These are phyloP conservation scores for Malus hybrid DNA, from an alignment of 331 rosid genomes.

Conservation along the genomic window DNA sequence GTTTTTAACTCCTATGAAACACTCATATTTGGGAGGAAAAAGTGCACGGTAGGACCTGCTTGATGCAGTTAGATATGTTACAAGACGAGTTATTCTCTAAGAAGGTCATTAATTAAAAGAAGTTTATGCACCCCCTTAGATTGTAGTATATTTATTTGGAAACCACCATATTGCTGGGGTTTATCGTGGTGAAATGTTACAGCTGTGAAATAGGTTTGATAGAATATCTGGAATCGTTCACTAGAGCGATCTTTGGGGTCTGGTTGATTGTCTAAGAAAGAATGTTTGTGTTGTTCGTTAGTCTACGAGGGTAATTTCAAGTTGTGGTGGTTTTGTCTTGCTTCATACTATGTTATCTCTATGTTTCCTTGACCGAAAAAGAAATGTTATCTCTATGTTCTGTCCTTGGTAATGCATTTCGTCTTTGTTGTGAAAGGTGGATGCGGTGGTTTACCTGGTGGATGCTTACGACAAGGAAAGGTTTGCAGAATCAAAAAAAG, in stretches of 20 bases:
- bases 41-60: background rate
- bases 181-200: background rate
- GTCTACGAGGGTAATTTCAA: background rate
- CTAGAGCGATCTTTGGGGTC: background rate
- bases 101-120: background rate
- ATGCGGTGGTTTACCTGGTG: conserved; percentile 73
- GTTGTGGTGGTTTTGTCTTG: background rate
- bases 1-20: background rate
- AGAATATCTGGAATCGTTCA: background rate
- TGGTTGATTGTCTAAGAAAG: background rate
- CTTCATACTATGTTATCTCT: background rate
- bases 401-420: background rate
- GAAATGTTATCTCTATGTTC: background rate
- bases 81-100: background rate
- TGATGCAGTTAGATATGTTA: background rate
- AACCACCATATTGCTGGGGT: background rate
- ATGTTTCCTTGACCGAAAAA: too few relatives aligned
- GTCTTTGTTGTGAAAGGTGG: conserved; percentile 43
- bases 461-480: conserved; percentile 78
- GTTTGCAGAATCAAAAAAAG: conserved; percentile 68
- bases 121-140: background rate
- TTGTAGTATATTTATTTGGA: too few relatives aligned
- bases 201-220: background rate
- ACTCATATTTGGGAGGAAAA: background rate
- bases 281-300: too few relatives aligned